Percentiles rank a stretch among this genome's conserved stretches.
Evolutionary conservation across 2,329 filamentous ascomycete genomes (phyloP).

Genomic region (Myriosclerotinia curreyana): DNA sequence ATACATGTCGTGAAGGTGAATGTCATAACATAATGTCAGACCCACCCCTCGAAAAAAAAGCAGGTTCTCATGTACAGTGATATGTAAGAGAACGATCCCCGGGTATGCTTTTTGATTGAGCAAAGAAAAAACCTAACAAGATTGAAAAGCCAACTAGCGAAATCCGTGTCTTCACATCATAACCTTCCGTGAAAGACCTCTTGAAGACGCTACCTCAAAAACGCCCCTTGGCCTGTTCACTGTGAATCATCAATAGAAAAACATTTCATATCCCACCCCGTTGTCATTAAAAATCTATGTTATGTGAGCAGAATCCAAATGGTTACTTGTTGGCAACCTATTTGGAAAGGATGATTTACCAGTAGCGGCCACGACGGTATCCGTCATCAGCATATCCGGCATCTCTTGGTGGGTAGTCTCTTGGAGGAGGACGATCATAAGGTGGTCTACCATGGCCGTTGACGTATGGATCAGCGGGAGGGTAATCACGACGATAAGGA

Average conservation of each 20-base stretch:
- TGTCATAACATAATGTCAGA: slow-evolving; percentile 7
- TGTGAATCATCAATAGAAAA: slow-evolving; percentile 21
- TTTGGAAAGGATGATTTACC: slow-evolving; percentile 30
- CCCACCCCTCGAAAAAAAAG: not conserved
- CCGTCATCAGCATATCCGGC: slow-evolving; percentile 35
- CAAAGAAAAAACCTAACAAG: slow-evolving; percentile 18
- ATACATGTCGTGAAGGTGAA: slow-evolving; percentile 16
- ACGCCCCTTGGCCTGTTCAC: slow-evolving; percentile 22
- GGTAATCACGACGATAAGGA: slow-evolving; percentile 68
- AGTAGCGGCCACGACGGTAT: slow-evolving; percentile 37
- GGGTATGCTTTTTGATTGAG: slow-evolving; percentile 20
- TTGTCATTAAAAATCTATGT: slow-evolving; percentile 24
- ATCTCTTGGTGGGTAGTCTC: slow-evolving; percentile 40
- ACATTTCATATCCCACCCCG: slow-evolving; percentile 22
- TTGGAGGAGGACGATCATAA: slow-evolving; percentile 48
- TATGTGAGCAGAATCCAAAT: slow-evolving; percentile 25
- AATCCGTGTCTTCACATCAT: slow-evolving; percentile 23
- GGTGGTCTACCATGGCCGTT: slow-evolving; percentile 49
- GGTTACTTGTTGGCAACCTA: slow-evolving; percentile 8
- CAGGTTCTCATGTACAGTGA: slow-evolving; percentile 17
- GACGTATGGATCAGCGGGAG: slow-evolving; percentile 54
- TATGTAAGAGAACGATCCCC: slow-evolving; percentile 8
- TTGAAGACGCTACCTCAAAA: slow-evolving; percentile 22
- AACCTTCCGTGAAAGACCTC: slow-evolving; percentile 12
- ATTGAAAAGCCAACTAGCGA: slow-evolving; percentile 19